Evolutionary conservation across 2,329 filamentous ascomycete species (phyloP).

Genomic region (Lecanosticta acicola): DNA sequence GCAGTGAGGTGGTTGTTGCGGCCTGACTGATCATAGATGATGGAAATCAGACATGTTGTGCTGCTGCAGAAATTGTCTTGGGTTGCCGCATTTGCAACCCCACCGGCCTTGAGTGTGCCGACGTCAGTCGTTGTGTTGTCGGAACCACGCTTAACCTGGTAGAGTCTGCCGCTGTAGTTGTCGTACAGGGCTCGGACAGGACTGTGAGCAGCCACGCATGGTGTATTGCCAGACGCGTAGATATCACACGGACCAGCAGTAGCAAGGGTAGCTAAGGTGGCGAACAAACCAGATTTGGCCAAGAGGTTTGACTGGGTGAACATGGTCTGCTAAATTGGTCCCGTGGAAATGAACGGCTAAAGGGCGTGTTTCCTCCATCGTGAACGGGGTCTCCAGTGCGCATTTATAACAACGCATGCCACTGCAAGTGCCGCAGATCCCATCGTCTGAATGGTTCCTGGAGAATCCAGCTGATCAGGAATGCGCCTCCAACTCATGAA

Average conservation of each 20-base stretch:
- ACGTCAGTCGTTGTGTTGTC: conserved; percentile 46
- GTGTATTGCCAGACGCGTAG: conserved; percentile 52
- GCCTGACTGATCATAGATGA: conserved; percentile 61
- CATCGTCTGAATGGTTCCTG: not conserved
- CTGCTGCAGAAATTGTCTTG: conserved; percentile 55
- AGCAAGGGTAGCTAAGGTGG: conserved; percentile 39
- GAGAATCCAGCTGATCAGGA: not conserved
- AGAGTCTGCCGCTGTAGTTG: conserved; percentile 49
- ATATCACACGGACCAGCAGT: conserved; percentile 47
- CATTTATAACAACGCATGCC: not conserved
- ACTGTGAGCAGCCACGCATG: conserved; percentile 58
- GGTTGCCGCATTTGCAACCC: conserved; percentile 54
- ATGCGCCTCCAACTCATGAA: not conserved
- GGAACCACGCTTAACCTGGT: conserved; percentile 55
- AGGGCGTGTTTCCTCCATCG: not conserved
- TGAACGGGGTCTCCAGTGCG: not conserved
- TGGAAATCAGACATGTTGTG: conserved; percentile 57
- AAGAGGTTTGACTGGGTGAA: not conserved
- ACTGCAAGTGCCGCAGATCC: no score
- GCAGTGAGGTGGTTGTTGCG: conserved; percentile 56
- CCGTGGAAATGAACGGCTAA: not conserved
- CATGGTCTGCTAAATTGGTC: conserved; percentile 1
- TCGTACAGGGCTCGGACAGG: conserved; percentile 58
- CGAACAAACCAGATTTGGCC: conserved; percentile 4
- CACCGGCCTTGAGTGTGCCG: conserved; percentile 50